Percentiles rank a stretch among this genome's conserved stretches.
Conservation (phyloP, 2,329 filamentous ascomycete species). For the Bipolaris bicolor region DNA sequence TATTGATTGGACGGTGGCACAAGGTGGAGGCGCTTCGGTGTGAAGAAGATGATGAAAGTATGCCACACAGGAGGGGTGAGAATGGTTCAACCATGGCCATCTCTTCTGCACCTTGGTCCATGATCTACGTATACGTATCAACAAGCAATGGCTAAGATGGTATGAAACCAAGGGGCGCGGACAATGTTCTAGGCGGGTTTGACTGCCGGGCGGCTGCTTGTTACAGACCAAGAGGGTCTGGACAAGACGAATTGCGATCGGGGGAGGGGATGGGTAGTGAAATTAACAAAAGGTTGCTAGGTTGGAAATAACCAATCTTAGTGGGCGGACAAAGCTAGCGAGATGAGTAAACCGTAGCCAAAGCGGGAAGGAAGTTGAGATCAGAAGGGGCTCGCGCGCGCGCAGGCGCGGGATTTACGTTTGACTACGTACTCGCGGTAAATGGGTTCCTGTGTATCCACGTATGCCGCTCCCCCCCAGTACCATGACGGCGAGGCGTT, state of each 20-base stretch:
- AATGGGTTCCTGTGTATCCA: too few species aligned
- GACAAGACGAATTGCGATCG: constrained; percentile 7
- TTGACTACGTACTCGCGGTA: too few species aligned
- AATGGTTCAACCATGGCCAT: neutral
- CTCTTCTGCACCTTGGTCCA: neutral
- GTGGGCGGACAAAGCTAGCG: constrained; percentile 15
- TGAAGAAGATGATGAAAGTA: neutral
- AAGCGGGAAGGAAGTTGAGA: constrained; percentile 17
- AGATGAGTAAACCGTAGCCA: constrained; percentile 18
- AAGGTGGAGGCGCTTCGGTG: neutral
- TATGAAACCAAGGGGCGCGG: neutral
- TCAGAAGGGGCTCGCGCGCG: neutral
- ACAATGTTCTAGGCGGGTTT: neutral
- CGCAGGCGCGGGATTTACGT: too few species aligned
- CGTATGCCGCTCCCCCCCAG: neutral
- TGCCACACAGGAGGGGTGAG: neutral
- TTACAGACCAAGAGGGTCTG: neutral
- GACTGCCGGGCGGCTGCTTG: neutral
- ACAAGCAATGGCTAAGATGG: neutral
- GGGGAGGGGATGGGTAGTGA: neutral
- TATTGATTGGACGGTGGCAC: constrained; percentile 10
- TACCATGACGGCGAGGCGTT: constrained; percentile 20
- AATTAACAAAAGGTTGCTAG: constrained; percentile 6
- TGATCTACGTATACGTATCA: neutral
- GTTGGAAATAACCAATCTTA: constrained; percentile 15